Base-by-base conservation (phyloP, 768 basidiomycete genomes). In the Leccinum longicurvipes region DNA sequence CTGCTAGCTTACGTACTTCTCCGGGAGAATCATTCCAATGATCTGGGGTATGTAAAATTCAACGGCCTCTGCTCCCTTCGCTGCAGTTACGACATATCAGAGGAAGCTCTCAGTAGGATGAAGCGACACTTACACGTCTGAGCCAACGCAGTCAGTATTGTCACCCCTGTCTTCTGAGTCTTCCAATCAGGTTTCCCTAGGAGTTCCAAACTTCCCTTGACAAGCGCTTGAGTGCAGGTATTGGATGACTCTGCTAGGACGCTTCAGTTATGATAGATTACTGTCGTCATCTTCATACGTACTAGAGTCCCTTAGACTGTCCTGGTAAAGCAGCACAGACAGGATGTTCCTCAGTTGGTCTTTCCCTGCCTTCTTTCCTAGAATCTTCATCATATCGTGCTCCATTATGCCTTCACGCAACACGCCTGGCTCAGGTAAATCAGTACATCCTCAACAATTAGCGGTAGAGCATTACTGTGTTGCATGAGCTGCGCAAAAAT, bases 281-380 rank as follows among this genome's bases (percentile, higher is more conserved):
- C 10, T 6, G 15, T 29, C 1, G 2, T 19, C 23, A 23, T n/a
- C 14, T 23, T 8, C 8, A 17, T 24, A 19, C 14, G 11, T 24
- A 45, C 44, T 23, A 45, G 23, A 45, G 34, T 68, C 55, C 21
- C 63, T n/a, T n/a, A n/a, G n/a, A n/a, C n/a, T 68, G 6, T 66
- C 61, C 56, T 68, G 54, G 23, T 56, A 61, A 8, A 67, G 59
- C n/a, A 67, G 27, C 27, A 60, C 60, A 19, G 66, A 66, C 34
- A 60, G 58, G 6, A 54, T 57, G 32, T 66, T 67, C 10, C 51
- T 56, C 10, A 60, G n/a, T 25, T 56, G 42, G 0, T 58, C 67
- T 25, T 34, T 57, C 3, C 46, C 51, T 19, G 68, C 45, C 47
- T 67, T 67, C 29, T 6, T 25, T 11, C 55, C 48, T 9, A 67